phyloP scores from a whole-genome alignment of 345 rosid species.

The Boechera divaricarpa region DNA sequence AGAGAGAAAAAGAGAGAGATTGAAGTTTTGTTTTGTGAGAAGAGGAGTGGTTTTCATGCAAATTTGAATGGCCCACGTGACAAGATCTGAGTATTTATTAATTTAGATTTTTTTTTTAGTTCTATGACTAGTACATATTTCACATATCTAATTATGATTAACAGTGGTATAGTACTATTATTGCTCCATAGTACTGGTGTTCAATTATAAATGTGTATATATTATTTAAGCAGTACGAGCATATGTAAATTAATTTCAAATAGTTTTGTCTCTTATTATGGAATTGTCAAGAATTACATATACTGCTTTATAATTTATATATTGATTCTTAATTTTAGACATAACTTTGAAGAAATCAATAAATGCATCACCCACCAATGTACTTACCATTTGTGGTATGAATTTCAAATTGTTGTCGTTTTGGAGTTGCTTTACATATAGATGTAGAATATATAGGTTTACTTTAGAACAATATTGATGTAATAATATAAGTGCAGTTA shows the following conservation, averaged over 20 bases:
- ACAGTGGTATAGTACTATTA: slow-evolving; percentile 29
- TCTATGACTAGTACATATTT: slow-evolving; percentile 28
- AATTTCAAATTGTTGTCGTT: slow-evolving; percentile 19
- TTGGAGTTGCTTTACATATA: slow-evolving; percentile 20
- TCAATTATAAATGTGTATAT: neutral
- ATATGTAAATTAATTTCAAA: slow-evolving; percentile 1
- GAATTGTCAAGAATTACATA: slow-evolving; percentile 5
- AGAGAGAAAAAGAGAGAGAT: slow-evolving; percentile 18
- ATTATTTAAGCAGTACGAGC: slow-evolving; percentile 16
- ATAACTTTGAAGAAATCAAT: slow-evolving; percentile 17
- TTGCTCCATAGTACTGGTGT: slow-evolving; percentile 26
- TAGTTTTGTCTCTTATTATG: neutral
- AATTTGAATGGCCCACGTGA: slow-evolving; percentile 49
- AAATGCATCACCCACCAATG: slow-evolving; percentile 42
- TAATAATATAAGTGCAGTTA: neutral
- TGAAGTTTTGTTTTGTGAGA: slow-evolving; percentile 40
- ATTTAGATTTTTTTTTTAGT: neutral
- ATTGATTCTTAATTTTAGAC: neutral
- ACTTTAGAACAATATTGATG: slow-evolving; percentile 10
- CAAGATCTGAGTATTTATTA: slow-evolving; percentile 34
- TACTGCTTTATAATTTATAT: neutral
- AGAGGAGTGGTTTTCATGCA: slow-evolving; percentile 46
- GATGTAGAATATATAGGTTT: neutral
- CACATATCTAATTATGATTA: slow-evolving; percentile 18
- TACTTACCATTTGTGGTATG: slow-evolving; percentile 39